Conservation (phyloP, 306 rosid species). For the Mucuna pruriens region DNA sequence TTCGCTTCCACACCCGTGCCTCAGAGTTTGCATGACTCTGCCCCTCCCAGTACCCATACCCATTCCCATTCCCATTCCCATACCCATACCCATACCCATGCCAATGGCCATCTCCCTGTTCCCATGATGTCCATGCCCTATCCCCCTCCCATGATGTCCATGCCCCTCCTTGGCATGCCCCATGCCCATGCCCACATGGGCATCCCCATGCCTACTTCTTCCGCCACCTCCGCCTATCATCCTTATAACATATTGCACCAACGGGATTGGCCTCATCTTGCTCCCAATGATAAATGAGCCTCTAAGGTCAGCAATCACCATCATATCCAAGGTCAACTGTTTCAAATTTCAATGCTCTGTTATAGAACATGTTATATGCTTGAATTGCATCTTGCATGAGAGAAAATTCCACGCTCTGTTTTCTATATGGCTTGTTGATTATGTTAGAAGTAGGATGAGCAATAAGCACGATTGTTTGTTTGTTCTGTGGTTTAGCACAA, state of each 20-base stretch:
- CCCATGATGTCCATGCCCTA: constrained; percentile 54
- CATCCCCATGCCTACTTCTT: constrained; percentile 43
- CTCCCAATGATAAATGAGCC: constrained; percentile 39
- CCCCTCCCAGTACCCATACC: constrained; percentile 34
- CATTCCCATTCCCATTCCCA: constrained; percentile 56
- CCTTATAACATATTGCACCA: constrained; percentile 64
- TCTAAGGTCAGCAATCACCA: constrained; percentile 11
- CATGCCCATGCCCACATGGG: constrained; percentile 53
- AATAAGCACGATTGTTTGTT: not conserved
- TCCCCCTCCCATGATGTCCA: constrained; percentile 55
- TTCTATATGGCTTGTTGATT: not conserved
- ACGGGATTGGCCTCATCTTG: constrained; percentile 53
- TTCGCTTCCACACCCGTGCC: constrained; percentile 84
- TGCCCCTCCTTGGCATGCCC: constrained; percentile 64
- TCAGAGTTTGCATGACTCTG: constrained; percentile 65
- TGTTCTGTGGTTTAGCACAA: not conserved
- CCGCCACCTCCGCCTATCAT: constrained; percentile 43
- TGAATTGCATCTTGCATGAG: not conserved
- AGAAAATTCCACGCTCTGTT: constrained; percentile 5
- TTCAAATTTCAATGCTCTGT: not conserved
- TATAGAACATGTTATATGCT: not conserved
- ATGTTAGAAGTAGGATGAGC: not conserved
- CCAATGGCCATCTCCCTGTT: constrained; percentile 46
- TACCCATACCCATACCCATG: constrained; percentile 51
- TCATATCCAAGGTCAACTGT: not conserved